Base-by-base conservation (phyloP, 768 basidiomycete genomes). In the Auricularia sp. region DNA sequence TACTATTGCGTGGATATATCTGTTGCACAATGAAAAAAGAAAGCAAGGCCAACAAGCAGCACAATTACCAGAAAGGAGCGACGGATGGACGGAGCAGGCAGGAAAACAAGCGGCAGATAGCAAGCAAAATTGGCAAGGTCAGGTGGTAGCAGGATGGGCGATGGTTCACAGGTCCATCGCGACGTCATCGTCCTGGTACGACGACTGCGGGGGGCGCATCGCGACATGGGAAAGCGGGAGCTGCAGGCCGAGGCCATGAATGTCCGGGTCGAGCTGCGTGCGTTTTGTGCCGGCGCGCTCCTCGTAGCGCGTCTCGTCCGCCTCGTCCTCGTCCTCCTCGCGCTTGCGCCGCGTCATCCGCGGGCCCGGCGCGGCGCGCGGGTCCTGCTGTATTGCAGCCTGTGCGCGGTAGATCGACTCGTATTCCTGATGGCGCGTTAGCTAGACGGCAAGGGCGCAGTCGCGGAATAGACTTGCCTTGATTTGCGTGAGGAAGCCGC, bases 401-500 rank as follows among this genome's bases (percentile, higher is more conserved):
- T 78, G 84, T 8, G 93, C 93, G 69, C 84, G 86, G 72, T 94
- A 91, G 71, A 96, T 96, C 3, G 92, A 90, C 74, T 95, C 91
- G 68, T 94, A 96, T 78, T 94, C 93, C 92, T 94, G 69, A 54
- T 42, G 7, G 12, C 12, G 7, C 8, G 8, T 14, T 42, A 6
- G 14, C 1, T 51, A 18, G 33, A 34, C 42, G 16, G 18, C 53
- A 18, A 14, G 12, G n/a, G 36, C 0, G 5, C 4, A 10, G 3
- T 44, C 11, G 21, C 6, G 47, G 18, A 51, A 51, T 51, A 47
- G 39, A 42, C 77, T 34, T 64, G 88, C 91, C 83, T 96, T 95
- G 72, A 96, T 88, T 73, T 96, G 93, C 10, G 90, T 91, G 70
- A 95, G 73, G 75, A 97, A 97, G 3, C 92, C 93, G 14, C 88